Conservation (phyloP, 805 yeast genomes). For the Zygosaccharomyces gambellarensis region DNA sequence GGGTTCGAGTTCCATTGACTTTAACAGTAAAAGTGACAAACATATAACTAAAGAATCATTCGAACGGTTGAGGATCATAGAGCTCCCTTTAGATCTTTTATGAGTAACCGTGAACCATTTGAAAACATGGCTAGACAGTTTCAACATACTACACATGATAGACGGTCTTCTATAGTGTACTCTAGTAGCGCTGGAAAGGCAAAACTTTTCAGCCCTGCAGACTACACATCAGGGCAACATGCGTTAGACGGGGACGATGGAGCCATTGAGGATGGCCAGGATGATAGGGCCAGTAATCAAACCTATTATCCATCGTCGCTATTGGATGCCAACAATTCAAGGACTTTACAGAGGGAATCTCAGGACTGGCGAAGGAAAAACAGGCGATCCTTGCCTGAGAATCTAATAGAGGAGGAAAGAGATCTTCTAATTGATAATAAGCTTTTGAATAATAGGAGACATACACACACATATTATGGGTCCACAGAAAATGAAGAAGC, state of each 20-base stretch:
- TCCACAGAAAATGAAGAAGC: conserved; percentile 11
- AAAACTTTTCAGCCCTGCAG: conserved; percentile 31
- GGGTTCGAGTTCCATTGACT: neutral
- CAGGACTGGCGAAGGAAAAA: conserved; percentile 5
- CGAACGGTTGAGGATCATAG: neutral
- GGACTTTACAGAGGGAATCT: conserved; percentile 21
- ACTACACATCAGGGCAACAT: conserved; percentile 22
- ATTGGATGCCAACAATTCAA: conserved; percentile 21
- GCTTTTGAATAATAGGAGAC: conserved; percentile 11
- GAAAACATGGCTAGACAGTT: conserved; percentile 26
- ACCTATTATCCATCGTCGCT: conserved; percentile 12
- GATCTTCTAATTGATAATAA: conserved; percentile 33
- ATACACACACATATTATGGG: conserved; percentile 8
- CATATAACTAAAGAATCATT: neutral
- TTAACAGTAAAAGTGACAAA: neutral
- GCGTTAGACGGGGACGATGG: conserved; percentile 13
- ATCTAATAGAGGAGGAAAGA: conserved; percentile 31
- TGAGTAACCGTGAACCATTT: neutral
- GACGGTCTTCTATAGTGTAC: conserved; percentile 32
- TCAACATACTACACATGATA: conserved; percentile 25
- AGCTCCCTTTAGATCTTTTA: neutral
- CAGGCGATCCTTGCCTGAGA: conserved; percentile 16
- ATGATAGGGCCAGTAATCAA: neutral
- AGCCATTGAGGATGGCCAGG: conserved; percentile 1
- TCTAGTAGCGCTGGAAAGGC: conserved; percentile 34